phyloP scores from a whole-genome alignment of 306 rosid species.

The Vigna unguiculata region DNA sequence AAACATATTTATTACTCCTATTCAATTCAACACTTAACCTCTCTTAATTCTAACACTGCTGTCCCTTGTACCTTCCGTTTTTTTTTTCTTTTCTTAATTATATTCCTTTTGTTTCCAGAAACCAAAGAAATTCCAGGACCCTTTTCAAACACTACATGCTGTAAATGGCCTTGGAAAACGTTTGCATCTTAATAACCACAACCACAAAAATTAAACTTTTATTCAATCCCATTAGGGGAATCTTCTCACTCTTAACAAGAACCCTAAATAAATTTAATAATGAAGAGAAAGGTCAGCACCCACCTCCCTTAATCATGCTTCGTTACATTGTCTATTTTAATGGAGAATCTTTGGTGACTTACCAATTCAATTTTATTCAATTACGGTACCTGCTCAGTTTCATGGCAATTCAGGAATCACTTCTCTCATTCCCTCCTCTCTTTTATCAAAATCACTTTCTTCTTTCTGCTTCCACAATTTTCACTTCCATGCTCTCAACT shows the following conservation, averaged over 20 bases:
- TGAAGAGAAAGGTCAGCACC: constrained; percentile 21
- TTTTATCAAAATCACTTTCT: constrained; percentile 33
- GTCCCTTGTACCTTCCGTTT: not conserved
- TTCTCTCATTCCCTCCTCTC: constrained; percentile 8
- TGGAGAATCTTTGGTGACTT: constrained; percentile 45
- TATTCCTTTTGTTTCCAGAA: constrained; percentile 37
- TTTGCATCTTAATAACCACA: constrained; percentile 32
- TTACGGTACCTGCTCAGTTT: constrained; percentile 23
- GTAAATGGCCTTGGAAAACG: constrained; percentile 47
- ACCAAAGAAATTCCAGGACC: constrained; percentile 28
- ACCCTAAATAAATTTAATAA: constrained; percentile 17
- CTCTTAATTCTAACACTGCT: not conserved
- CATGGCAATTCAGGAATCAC: constrained; percentile 30
- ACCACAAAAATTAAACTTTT: not conserved
- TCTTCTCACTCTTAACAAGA: constrained; percentile 24
- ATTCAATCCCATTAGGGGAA: constrained; percentile 25
- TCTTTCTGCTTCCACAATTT: constrained; percentile 44
- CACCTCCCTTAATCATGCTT: constrained; percentile 40
- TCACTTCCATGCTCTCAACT: constrained; percentile 28
- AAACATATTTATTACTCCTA: not conserved
- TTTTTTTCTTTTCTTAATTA: constrained; percentile 15
- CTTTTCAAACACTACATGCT: constrained; percentile 32
- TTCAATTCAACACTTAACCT: not conserved
- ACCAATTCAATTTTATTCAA: constrained; percentile 37
- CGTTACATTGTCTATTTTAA: constrained; percentile 29